A percentile compares a stretch with the other conserved stretches of the same genome.
Conservation (phyloP, 2,329 filamentous ascomycete genomes). For the Ascochyta rabiei region DNA sequence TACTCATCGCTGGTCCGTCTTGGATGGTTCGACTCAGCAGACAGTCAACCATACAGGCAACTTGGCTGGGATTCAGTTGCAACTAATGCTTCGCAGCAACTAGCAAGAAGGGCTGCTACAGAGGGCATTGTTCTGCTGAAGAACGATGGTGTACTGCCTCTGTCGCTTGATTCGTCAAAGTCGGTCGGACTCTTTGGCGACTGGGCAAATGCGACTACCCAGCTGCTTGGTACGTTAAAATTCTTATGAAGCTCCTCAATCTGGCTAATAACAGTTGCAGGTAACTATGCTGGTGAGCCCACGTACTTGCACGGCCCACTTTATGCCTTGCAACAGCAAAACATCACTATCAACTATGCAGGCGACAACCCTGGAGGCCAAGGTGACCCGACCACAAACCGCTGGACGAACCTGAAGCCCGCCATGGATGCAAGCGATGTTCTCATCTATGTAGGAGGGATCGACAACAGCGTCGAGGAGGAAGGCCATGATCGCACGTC, state of each 20-base stretch:
- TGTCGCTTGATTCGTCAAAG: constrained; percentile 47
- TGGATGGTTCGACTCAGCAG: constrained; percentile 53
- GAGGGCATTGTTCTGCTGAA: constrained; percentile 60
- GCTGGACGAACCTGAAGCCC: constrained; percentile 25
- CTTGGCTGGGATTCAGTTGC: constrained; percentile 52
- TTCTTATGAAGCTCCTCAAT: constrained; percentile 47
- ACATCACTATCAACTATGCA: constrained; percentile 46
- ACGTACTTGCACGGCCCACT: constrained; percentile 62
- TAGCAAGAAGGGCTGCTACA: constrained; percentile 61
- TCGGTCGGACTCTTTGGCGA: constrained; percentile 64
- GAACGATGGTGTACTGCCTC: constrained; percentile 57
- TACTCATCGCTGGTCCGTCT: constrained; percentile 62
- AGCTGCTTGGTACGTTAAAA: constrained; percentile 61
- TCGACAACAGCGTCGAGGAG: constrained; percentile 59
- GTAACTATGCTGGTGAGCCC: constrained; percentile 64
- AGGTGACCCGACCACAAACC: constrained; percentile 35
- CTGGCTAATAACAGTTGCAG: constrained; percentile 27
- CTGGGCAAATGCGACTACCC: constrained; percentile 61
- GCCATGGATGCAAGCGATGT: constrained; percentile 52
- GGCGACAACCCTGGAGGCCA: constrained; percentile 31
- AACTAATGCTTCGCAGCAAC: constrained; percentile 58
- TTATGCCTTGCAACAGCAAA: constrained; percentile 57
- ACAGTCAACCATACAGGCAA: constrained; percentile 32
- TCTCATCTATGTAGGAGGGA: constrained; percentile 63
- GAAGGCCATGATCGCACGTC: constrained; percentile 60